phyloP scores from a whole-genome alignment of 345 rosid species.

The Rhodomyrtus tomentosa region DNA sequence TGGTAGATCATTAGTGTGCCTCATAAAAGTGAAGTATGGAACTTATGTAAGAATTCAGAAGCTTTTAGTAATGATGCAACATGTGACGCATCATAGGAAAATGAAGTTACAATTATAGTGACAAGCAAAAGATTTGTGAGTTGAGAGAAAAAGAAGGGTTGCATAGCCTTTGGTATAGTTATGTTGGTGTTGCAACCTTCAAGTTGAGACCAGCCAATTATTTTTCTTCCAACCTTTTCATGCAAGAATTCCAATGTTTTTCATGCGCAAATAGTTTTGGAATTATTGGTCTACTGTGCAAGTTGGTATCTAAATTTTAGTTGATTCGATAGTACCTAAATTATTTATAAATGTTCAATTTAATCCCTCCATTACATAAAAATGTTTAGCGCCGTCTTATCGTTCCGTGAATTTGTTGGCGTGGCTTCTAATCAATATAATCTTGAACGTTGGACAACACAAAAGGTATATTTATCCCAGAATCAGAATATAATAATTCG shows the following conservation, averaged over 20 bases:
- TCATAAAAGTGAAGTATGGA: neutral
- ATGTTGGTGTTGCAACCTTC: neutral
- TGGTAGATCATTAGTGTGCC: neutral
- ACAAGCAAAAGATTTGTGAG: neutral
- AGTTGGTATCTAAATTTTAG: neutral
- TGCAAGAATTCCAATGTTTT: too few relatives aligned
- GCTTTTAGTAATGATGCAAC: neutral
- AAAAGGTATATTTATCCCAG: neutral
- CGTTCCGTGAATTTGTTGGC: accelerated
- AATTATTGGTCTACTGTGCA: neutral
- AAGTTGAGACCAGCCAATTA: neutral
- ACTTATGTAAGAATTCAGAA: neutral
- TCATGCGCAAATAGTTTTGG: neutral
- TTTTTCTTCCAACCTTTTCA: too few relatives aligned
- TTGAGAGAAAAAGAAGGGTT: too few relatives aligned
- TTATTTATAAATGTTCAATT: neutral
- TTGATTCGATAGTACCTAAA: neutral
- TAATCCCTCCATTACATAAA: accelerated
- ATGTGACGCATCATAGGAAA: neutral
- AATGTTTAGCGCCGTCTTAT: accelerated
- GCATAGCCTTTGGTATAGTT: neutral
- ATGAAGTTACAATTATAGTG: neutral
- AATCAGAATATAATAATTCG: neutral
- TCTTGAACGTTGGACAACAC: accelerated
- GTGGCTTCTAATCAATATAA: neutral